Base-by-base conservation (phyloP, 139 green algal genomes). In the Chlorella sp. region DNA sequence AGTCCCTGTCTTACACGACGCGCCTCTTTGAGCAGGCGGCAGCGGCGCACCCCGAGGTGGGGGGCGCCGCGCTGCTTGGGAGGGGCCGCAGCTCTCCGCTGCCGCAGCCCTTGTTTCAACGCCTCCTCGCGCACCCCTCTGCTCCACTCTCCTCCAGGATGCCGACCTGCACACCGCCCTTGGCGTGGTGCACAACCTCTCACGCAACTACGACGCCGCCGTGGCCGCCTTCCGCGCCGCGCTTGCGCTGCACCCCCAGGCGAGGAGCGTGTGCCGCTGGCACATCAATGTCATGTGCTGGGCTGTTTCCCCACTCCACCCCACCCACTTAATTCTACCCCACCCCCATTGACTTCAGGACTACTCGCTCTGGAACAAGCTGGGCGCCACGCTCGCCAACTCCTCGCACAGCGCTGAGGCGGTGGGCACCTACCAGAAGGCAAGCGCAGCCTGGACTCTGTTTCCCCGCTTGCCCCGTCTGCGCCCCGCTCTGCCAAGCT, bases 331-430 rank as follows among this genome's bases (percentile, higher is more conserved):
- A n/a, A n/a, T n/a, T n/a, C n/a, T n/a, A n/a, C n/a, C n/a, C n/a
- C n/a, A n/a, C n/a, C n/a, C n/a, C n/a, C n/a, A n/a, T n/a, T n/a
- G n/a, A n/a, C n/a, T n/a, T 3, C 25, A 79, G 2, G 93, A 97
- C 83, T 97, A 97, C 81, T 90, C 76, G 36, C 82, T 98, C 73
- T 98, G 95, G 94, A 99, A 99, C 89, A 98, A 98, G 86, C 89
- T 99, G 63, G 95, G 94, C 19, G 92, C 92, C 29, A 97, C 91
- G 12, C 78, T 96, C 42, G 96, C 96, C 67, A 99, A 99, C 84
- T 88, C 90, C 59, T 79, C 80, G 0, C 87, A 84, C 50, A 93
- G 76, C 41, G 74, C 50, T 17, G 92, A 97, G 59, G 95, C 95
- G 17, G 85, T 98, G n/a, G 77, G 62, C 33, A 93, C 95, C 2